A percentile compares a stretch with the other conserved stretches of the same genome.
Evolutionary conservation across 1,284 basidiomycete species (phyloP).

Genomic region (Gomphus sp.): DNA sequence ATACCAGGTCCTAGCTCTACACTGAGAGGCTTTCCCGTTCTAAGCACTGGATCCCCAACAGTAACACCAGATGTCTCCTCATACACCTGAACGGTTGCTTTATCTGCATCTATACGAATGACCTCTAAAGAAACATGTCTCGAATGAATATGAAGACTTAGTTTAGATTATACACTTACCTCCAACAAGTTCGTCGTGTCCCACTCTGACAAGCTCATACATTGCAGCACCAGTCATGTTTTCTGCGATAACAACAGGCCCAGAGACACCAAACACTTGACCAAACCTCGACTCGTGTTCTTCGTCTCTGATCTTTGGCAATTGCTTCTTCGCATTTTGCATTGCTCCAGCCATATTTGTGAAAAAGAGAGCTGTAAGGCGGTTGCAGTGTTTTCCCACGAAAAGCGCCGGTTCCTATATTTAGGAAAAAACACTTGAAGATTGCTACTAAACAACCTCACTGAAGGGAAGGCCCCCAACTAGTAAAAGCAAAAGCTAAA

Average conservation of each 20-base stretch:
- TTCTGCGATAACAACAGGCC: constrained; percentile 94
- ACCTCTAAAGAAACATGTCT: constrained; percentile 61
- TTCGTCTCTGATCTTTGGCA: constrained; percentile 84
- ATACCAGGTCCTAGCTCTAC: constrained; percentile 95
- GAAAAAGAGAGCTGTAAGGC: too few relatives aligned
- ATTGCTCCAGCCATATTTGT: constrained; percentile 87
- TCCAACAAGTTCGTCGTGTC: constrained; percentile 95
- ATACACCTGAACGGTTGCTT: constrained; percentile 99
- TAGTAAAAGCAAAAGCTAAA: too few relatives aligned
- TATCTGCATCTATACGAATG: constrained; percentile 93
- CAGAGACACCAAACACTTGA: constrained; percentile 89
- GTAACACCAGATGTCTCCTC: constrained; percentile 98
- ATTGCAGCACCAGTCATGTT: constrained; percentile 95
- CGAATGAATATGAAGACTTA: background rate
- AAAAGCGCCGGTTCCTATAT: too few relatives aligned
- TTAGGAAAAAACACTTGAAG: too few relatives aligned
- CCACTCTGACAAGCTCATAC: constrained; percentile 95
- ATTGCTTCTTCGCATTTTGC: constrained; percentile 80
- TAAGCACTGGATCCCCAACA: constrained; percentile 94
- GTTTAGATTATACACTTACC: constrained; percentile 37
- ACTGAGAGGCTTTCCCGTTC: constrained; percentile 95
- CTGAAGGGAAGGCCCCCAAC: too few relatives aligned
- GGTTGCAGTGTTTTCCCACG: too few relatives aligned
- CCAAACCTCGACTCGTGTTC: constrained; percentile 85
- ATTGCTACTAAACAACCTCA: too few relatives aligned